A percentile compares a stretch with the other conserved stretches of the same genome.
These are phyloP conservation scores for Beta vulgaris DNA, from an alignment of 148 eudicot species.

Conservation along the genomic window DNA sequence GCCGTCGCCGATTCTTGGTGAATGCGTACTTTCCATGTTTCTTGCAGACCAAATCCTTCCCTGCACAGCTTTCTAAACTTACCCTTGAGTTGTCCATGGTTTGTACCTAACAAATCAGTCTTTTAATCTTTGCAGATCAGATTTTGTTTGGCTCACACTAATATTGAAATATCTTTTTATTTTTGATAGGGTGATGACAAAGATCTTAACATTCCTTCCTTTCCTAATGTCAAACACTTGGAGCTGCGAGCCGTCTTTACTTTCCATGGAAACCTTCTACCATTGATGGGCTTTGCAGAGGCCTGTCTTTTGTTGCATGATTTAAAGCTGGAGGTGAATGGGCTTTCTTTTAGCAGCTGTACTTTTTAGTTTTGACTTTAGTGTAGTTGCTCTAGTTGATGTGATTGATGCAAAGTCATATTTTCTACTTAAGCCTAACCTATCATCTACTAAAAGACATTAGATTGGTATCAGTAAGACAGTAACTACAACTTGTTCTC, in stretches of 20 bases:
- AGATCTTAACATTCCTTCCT: background rate
- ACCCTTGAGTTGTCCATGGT: slow-evolving; percentile 8
- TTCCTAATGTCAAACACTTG: slow-evolving; percentile 6
- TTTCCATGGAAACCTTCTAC: background rate
- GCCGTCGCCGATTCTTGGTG: background rate
- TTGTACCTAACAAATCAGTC: background rate
- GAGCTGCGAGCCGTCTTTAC: background rate
- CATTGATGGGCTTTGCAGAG: background rate
- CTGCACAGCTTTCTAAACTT: slow-evolving; percentile 10
- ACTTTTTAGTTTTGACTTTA: background rate
- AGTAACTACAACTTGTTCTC: no score
- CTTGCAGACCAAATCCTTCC: background rate
- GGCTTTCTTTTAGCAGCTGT: background rate
- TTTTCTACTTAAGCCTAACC: no score
- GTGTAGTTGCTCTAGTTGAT: no score
- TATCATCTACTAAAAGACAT: no score
- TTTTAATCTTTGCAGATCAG: no score
- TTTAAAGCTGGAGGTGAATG: slow-evolving; percentile 12
- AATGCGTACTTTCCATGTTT: background rate
- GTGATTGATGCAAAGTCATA: no score
- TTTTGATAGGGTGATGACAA: no score
- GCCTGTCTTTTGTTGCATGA: slow-evolving; percentile 9
- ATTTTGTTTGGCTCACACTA: background rate
- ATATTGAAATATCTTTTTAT: background rate
- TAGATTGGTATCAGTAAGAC: no score